These are phyloP conservation scores for Berkeleyomyces basicola DNA, from an alignment of 2,329 filamentous ascomycete species.

Conservation along the genomic window DNA sequence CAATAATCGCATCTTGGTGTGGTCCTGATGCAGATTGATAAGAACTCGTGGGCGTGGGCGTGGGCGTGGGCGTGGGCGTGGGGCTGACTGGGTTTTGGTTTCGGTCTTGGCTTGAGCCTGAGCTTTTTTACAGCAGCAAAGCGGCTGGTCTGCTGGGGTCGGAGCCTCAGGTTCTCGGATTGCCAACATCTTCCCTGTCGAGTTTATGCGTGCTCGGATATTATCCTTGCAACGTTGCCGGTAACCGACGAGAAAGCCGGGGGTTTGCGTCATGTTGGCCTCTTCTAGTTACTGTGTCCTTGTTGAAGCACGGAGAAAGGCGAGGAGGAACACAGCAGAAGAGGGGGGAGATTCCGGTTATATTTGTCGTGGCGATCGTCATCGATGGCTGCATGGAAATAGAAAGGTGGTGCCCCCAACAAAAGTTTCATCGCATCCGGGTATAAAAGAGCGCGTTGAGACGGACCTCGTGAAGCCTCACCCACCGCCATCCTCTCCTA, in stretches of 20 bases:
- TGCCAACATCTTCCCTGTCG: neutral
- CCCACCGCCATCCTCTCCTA: too few species aligned
- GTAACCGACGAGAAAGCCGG: constrained; percentile 4
- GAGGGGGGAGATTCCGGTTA: neutral
- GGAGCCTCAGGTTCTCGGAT: neutral
- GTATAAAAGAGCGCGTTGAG: neutral
- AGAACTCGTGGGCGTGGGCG: neutral
- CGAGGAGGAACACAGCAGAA: neutral
- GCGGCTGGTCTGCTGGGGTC: neutral
- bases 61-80: too few species aligned
- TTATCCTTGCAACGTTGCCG: constrained; percentile 8
- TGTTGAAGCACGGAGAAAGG: neutral
- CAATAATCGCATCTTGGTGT: neutral
- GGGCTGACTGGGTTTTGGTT: too few species aligned
- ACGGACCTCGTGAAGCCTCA: too few species aligned
- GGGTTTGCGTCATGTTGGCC: constrained; percentile 6
- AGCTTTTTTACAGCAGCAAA: neutral
- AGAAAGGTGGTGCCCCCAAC: neutral
- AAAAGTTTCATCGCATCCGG: too few species aligned
- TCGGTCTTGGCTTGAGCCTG: neutral
- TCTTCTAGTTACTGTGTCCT: neutral
- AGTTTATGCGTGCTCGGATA: constrained; percentile 3
- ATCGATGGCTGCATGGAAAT: neutral
- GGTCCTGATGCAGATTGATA: neutral
- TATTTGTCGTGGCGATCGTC: neutral